A percentile compares a stretch with the other conserved stretches of the same genome.
Evolutionary conservation across 768 basidiomycete species (phyloP).

Genomic region (Auriculariales sp.): DNA sequence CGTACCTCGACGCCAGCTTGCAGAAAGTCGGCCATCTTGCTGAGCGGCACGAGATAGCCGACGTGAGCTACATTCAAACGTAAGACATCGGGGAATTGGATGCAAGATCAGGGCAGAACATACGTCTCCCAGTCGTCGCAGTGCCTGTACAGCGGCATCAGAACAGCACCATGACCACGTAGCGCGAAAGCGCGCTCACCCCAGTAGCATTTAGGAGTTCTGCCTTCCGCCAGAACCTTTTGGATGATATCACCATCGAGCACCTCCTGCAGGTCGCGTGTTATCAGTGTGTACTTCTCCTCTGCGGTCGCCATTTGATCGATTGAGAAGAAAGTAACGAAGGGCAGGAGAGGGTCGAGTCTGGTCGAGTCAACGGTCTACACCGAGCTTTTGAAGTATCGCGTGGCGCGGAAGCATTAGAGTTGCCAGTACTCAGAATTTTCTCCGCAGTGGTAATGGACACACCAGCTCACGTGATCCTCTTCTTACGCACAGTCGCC

Average conservation of each 20-base stretch:
- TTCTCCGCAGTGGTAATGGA: too few relatives aligned
- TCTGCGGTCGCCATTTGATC: constrained; percentile 14
- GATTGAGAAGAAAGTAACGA: too few relatives aligned
- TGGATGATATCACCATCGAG: constrained; percentile 78
- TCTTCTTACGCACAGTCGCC: too few relatives aligned
- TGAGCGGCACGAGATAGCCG: constrained; percentile 89
- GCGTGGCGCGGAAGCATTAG: too few relatives aligned
- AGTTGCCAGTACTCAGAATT: too few relatives aligned
- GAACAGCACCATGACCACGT: not conserved
- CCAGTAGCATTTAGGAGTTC: constrained; percentile 80
- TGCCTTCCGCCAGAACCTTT: constrained; percentile 60
- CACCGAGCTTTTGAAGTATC: too few relatives aligned
- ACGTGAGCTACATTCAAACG: constrained; percentile 60
- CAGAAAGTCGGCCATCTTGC: constrained; percentile 93
- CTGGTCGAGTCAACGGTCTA: too few relatives aligned
- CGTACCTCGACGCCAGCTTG: constrained; percentile 76
- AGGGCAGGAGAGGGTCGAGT: too few relatives aligned
- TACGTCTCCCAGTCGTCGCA: constrained; percentile 88
- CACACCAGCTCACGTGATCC: too few relatives aligned
- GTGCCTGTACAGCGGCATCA: constrained; percentile 39
- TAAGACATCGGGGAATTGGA: not conserved
- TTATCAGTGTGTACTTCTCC: constrained; percentile 67
- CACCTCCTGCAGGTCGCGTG: constrained; percentile 72
- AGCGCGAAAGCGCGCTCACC: constrained; percentile 33
- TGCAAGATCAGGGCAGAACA: constrained; percentile 16